Percentiles rank a stretch among this genome's conserved stretches.
Conservation (phyloP, 2,329 filamentous ascomycete species). For the Phaeosphaeriaceae sp. region DNA sequence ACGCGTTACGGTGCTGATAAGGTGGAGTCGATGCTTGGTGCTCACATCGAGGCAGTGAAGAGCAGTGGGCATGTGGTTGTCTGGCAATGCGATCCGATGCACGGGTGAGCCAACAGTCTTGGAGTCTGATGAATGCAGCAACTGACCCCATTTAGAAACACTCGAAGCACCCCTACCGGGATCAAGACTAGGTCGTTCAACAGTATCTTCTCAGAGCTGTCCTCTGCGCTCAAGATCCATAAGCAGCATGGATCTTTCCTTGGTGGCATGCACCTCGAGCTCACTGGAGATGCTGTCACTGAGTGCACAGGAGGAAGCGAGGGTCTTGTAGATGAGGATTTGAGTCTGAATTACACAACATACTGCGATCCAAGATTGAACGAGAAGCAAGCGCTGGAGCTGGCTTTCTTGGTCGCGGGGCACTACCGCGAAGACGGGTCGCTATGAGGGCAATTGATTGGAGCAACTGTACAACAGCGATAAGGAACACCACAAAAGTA, state of each 20-base stretch:
- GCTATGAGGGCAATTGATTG: slow-evolving; percentile 7
- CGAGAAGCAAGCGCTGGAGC: slow-evolving; percentile 95
- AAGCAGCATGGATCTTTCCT: slow-evolving; percentile 84
- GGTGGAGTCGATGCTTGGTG: slow-evolving; percentile 77
- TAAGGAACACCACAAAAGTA: slow-evolving; percentile 8
- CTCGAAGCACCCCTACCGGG: slow-evolving; percentile 71
- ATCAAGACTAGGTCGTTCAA: slow-evolving; percentile 93
- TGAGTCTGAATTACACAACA: slow-evolving; percentile 90
- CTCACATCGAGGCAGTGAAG: slow-evolving; percentile 89
- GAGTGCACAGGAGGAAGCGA: slow-evolving; percentile 94
- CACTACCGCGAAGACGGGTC: slow-evolving; percentile 67
- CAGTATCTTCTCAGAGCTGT: slow-evolving; percentile 87
- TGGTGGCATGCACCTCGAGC: slow-evolving; percentile 91
- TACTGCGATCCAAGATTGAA: slow-evolving; percentile 96
- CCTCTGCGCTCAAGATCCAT: slow-evolving; percentile 84
- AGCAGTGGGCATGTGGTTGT: slow-evolving; percentile 78
- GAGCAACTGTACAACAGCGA: not conserved
- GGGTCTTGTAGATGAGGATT: slow-evolving; percentile 84
- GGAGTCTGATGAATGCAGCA: not conserved
- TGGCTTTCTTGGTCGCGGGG: slow-evolving; percentile 91
- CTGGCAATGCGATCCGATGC: slow-evolving; percentile 99
- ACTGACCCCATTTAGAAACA: slow-evolving; percentile 56
- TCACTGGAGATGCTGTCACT: slow-evolving; percentile 95
- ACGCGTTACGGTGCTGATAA: slow-evolving; percentile 88
- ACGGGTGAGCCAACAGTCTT: slow-evolving; percentile 64